Evolutionary conservation across 2,329 filamentous ascomycete species (phyloP), one percentile per base, ranked within the genome.

Genomic region (Fusarium sp.): DNA sequence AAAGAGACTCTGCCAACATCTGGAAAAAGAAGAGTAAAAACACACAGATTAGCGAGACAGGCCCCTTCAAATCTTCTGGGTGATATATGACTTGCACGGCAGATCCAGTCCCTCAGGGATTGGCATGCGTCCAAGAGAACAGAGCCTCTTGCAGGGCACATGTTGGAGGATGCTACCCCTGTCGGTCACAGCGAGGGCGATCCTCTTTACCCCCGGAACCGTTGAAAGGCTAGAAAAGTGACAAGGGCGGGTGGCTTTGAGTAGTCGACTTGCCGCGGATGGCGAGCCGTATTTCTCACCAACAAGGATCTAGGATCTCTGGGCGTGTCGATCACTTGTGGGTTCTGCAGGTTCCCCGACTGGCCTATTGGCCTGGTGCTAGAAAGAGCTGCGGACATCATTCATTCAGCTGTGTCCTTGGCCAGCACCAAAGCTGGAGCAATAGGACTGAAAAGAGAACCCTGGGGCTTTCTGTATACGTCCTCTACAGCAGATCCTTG

Each of bases 11-110:
- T 31, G 4, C 20, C 39, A 31, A 22, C 24, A 39, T 31, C 39
- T n/a, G 6, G 48, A 41, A 8, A 39, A 27, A 20, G 10, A 18
- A 37, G 8, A 48, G 14, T 18, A 29, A 71, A 45, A 31, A 20
- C 9, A 64, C 43, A 48, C 50, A 72, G 72, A 74, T 74, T 69
- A 62, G 72, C 71, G 72, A 71, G 43, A 50, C 58, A 11, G 37
- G 52, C 13, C 24, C 43, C 43, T n/a, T 64, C 20, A 58, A 16
- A 39, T 18, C 18, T 20, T 22, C 52, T 52, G 24, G 39, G 35
- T 74, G 64, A 72, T 73, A 71, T 73, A 71, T 54, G 29, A 54
- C 27, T 35, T 61, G 52, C 13, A 68, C 35, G 41, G 52, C 22
- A 69, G 59, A 66, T 62, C 56, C 27, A 39, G 48, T 39, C 27